Evolutionary conservation across 148 eudicot genomes (phyloP).

Genomic region (Persicaria tinctoria): DNA sequence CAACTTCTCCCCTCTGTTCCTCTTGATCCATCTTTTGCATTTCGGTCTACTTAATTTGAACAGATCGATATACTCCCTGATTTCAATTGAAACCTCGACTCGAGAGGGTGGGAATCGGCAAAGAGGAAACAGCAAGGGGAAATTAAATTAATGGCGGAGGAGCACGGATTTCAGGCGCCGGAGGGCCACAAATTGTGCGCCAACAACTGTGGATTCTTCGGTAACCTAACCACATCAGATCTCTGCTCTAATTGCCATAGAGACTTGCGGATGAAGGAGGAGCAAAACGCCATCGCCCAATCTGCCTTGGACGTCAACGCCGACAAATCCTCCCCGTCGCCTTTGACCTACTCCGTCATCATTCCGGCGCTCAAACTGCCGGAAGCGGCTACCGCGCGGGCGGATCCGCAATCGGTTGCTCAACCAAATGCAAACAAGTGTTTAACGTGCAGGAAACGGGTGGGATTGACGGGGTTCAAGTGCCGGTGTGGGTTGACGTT

Average conservation of each 20-base stretch:
- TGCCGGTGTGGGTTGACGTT: constrained; percentile 54
- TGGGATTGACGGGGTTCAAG: constrained; percentile 52
- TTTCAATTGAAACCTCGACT: no score
- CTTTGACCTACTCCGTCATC: neutral
- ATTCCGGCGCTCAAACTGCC: neutral
- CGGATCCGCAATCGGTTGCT: constrained; percentile 1
- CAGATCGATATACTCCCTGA: no score
- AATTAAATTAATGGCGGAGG: constrained; percentile 39
- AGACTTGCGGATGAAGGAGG: constrained; percentile 27
- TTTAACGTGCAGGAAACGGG: constrained; percentile 36
- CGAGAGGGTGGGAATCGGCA: neutral
- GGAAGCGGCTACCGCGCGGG: constrained; percentile 10
- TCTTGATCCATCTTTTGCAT: no score
- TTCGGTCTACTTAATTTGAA: no score
- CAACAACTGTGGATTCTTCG: constrained; percentile 65
- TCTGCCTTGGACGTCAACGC: constrained; percentile 23
- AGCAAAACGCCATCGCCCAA: constrained; percentile 28
- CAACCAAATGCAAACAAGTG: constrained; percentile 42
- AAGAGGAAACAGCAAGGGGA: neutral
- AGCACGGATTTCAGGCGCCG: constrained; percentile 42
- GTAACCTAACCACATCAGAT: constrained; percentile 49
- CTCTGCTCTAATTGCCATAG: constrained; percentile 53
- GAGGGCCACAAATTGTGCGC: constrained; percentile 51
- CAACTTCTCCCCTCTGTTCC: no score
- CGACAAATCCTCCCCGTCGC: neutral